These are phyloP conservation scores for Ophiocytium majus DNA, from an alignment of 352 stramenopile genomes.

Conservation along the genomic window DNA sequence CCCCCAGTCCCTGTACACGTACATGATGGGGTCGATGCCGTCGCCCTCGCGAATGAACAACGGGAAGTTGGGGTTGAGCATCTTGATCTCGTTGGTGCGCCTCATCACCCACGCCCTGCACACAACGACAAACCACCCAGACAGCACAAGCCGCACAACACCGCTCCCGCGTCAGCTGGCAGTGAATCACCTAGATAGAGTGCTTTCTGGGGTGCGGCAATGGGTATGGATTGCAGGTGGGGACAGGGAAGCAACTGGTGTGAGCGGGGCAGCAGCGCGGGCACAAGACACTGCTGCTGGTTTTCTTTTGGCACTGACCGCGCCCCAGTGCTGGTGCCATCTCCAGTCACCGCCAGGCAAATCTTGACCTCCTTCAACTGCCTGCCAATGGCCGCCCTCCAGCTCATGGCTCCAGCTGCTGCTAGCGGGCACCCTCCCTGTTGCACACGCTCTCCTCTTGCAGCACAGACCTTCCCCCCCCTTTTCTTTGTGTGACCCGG, in stretches of 20 bases:
- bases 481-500: no score
- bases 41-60: slow-evolving; percentile 44
- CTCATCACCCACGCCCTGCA: slow-evolving; percentile 35
- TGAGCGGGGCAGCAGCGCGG: no score
- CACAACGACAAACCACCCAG: neutral
- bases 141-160: no score
- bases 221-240: no score
- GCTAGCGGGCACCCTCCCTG: no score
- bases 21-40: slow-evolving; percentile 35
- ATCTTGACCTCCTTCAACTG: slow-evolving; percentile 10
- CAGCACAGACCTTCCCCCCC: no score
- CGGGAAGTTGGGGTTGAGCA: slow-evolving; percentile 46
- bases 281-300: no score
- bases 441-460: no score
- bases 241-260: no score
- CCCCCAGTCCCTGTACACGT: slow-evolving; percentile 17
- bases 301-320: neutral
- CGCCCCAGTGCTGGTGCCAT: neutral
- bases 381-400: slow-evolving; percentile 8
- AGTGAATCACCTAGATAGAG: no score
- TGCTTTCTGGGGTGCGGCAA: no score
- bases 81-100: slow-evolving; percentile 49
- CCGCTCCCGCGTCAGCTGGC: no score
- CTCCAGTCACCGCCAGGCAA: neutral
- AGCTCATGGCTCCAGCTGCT: slow-evolving; percentile 18